These are phyloP conservation scores for Zoysia japonica DNA, from an alignment of 176 grass and related monocot genomes.

Conservation along the genomic window DNA sequence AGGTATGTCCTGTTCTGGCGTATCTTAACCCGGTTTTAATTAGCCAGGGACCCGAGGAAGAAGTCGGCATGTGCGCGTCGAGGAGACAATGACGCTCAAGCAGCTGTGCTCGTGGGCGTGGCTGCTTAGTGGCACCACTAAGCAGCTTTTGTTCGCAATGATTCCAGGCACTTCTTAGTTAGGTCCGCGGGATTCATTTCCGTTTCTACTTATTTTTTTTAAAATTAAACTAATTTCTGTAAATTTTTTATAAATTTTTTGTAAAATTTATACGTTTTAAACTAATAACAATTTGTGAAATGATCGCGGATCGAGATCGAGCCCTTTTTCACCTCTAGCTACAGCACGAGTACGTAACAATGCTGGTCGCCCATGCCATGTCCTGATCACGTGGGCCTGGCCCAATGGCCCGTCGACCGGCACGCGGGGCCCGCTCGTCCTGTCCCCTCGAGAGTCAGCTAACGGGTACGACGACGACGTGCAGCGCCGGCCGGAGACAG, in stretches of 20 bases:
- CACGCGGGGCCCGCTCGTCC: not conserved
- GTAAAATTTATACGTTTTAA: too few species aligned
- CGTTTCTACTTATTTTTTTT: too few species aligned
- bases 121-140: conserved; percentile 14
- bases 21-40: not conserved
- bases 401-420: not conserved
- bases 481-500: not conserved
- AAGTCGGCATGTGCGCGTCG: not conserved
- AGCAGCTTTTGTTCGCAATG: conserved; percentile 25
- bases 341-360: too few species aligned
- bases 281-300: too few species aligned
- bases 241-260: too few species aligned
- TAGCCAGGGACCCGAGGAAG: not conserved
- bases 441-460: not conserved
- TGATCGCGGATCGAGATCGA: too few species aligned
- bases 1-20: not conserved
- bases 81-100: not conserved
- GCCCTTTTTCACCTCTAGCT: too few species aligned
- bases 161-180: conserved; percentile 20
- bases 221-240: too few species aligned
- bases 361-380: not conserved
- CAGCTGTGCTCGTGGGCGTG: too few species aligned
- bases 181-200: not conserved
- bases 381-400: not conserved
- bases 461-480: not conserved